Percentiles rank a stretch among this genome's conserved stretches.
These are phyloP conservation scores for Stellera chamaejasme DNA, from an alignment of 345 rosid genomes.

Conservation along the genomic window DNA sequence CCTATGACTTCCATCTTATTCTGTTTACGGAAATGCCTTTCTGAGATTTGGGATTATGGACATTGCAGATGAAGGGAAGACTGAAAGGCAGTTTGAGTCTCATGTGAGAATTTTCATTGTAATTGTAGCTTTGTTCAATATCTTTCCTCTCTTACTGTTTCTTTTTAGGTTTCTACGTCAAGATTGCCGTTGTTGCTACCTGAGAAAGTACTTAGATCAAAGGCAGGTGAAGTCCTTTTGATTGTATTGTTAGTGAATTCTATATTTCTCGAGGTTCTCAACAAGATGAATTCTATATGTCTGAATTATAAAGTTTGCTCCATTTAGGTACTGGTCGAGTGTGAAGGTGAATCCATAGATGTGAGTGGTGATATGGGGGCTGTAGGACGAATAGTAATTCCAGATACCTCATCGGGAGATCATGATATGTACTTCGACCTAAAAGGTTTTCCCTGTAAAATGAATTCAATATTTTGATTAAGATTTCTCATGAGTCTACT, in stretches of 20 bases:
- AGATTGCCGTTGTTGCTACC: constrained; percentile 78
- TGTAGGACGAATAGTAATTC: constrained; percentile 76
- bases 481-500: too few relatives aligned
- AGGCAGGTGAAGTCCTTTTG: constrained; percentile 39
- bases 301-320: constrained; percentile 5
- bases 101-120: constrained; percentile 41
- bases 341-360: constrained; percentile 95
- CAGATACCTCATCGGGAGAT: constrained; percentile 41
- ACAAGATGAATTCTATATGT: background rate
- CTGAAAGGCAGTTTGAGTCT: constrained; percentile 40
- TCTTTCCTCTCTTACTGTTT: constrained; percentile 13
- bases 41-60: constrained; percentile 16
- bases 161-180: constrained; percentile 56
- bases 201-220: constrained; percentile 84
- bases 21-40: background rate
- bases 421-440: constrained; percentile 70
- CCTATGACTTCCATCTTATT: background rate
- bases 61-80: constrained; percentile 36
- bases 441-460: constrained; percentile 37
- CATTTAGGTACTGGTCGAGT: constrained; percentile 85
- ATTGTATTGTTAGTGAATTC: constrained; percentile 2
- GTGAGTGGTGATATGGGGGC: constrained; percentile 97
- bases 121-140: constrained; percentile 9
- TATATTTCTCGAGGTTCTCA: constrained; percentile 4
- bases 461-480: background rate